Base-by-base conservation (phyloP, 495 filamentous ascomycete genomes). In the Bacidia gigantensis region DNA sequence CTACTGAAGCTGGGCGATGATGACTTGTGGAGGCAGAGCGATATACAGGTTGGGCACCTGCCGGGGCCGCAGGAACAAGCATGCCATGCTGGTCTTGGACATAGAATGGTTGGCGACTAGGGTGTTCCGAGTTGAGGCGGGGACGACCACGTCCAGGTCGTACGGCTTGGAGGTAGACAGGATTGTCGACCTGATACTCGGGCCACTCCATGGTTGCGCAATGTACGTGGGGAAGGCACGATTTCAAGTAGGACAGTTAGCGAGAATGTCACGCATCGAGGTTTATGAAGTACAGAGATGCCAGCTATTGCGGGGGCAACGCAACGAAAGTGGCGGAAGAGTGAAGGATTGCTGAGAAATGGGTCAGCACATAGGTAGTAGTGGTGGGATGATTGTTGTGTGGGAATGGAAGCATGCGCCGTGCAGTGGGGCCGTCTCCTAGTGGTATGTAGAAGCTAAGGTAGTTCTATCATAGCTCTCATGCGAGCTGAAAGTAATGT, bases 51-150 rank as follows among this genome's bases (percentile, higher is more conserved):
- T 29, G 43, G 11, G 47, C 47, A 25, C 24, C 32, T 20, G 40
- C 25, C 11, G 58, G 39, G 17, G 25, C 55, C 23, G 58, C 44
- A 18, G 60, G 60, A 18, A 58, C 48, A 22, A 62, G 57, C 42
- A 58, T 53, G 11, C 59, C 59, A 25, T 56, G 49, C 22, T 25
- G 29, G 39, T 61, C 59, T 38, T 53, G 42, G 23, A 26, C 49
- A 24, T 54, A 62, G 26, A 52, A 50, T 2, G 48, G 17, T 43
- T 53, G 57, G 17, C 55, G 54, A 22, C 48, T 32, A 21, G 1
- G 26, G 29, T 55, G 46, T 29, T 56, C 59, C 29, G 59, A 46
- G 51, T 25, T 50, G 7, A 50, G 46, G 2, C 59, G 53, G 18
- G 3, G 42, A 22, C 55, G 50, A 14, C 32, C 26, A 32, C 55